Evolutionary conservation across 2,329 filamentous ascomycete species (phyloP), one percentile per base, ranked within the genome.

Genomic region (Pseudopyrenochaeta lycopersici): DNA sequence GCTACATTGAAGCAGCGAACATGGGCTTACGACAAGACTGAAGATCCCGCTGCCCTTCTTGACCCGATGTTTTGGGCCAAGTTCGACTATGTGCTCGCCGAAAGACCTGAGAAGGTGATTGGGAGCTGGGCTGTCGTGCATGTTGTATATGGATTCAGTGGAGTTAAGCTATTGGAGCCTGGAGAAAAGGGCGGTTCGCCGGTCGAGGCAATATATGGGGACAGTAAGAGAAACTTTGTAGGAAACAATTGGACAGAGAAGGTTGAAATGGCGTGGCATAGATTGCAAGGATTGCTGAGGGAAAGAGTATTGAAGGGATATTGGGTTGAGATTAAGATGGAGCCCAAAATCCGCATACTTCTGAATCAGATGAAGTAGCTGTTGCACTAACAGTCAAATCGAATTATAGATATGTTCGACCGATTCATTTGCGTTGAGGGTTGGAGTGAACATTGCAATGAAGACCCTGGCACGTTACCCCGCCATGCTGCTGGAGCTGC

Each of bases 21-120:
- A 4, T 88, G 84, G 84, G 63, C 73, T 1, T 88, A 88, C 67
- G 85, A 88, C 67, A 88, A 88, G 66, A 85, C 85, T 0, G 84
- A 84, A 62, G 77, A 85, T 41, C 75, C 80, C 23, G 60, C 71
- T 2, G 59, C 66, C 2, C 79, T 85, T 30, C 74, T 81, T 1
- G 76, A 82, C 17, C 77, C 80, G 0, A 54, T 65, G 2, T 88
- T 88, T 67, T 88, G 85, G 86, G 70, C 77, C 1, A 70, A 76
- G 5, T 86, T 88, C 54, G 83, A 88, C 60, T 88, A 86, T 59
- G 81, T 81, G 2, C 71, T 88, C 20, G 77, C 82, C 1, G 86
- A 88, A 69, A 72, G 76, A 51, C 77, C 82, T 9, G 70, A 79
- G 58, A 70, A 75, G 56, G 63, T 78, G 23, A 82, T 84, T 41